Base-by-base conservation (phyloP, 2,329 filamentous ascomycete species). In the Curvularia verruculosa region DNA sequence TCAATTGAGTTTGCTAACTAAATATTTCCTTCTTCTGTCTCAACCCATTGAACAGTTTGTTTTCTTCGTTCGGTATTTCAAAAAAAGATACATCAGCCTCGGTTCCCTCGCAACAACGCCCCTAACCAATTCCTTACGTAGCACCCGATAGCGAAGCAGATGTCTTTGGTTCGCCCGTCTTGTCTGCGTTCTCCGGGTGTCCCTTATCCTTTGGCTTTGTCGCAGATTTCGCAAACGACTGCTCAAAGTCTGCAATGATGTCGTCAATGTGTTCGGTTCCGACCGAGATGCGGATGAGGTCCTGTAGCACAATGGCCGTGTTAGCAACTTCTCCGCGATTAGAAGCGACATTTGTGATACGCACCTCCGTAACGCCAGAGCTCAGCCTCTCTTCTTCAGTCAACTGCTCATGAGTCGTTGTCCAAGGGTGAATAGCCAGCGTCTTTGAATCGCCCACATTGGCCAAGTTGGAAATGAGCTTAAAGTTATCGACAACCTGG, bases 371-470 rank as follows among this genome's bases (percentile, higher is more conserved):
- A 10, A 95, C 91, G 68, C 94, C 94, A 21, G 91, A 94, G 73
- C 81, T 87, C 49, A 84, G 75, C 79, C 88, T 91, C 83, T 97
- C 94, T 74, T 92, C 84, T 28, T 94, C 89, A 23, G 83, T 87
- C 56, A 98, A 83, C 81, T 98, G 94, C 82, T 96, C 90, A 77
- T 98, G 94, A 2, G 94, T 98, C 2, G 94, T 97, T 5, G 88
- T 90, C 91, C 92, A 96, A 21, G 94, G 94, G 78, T 97, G 93
- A 68, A 97, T 96, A 23, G 93, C 93, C 61, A 97, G 82, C 6
- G 93, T 96, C 85, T 98, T 98, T 47, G 90, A 91, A 76, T 98
- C 94, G 56, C 94, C 94, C 26, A 98, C 93, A 75, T 99, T 99
- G 56, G 95, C 95, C 66, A 98, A 81, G 79, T 98, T 97, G 18